Evolutionary conservation across 352 stramenopile genomes (phyloP).

Genomic region (Pythium rhizo-oryzae): DNA sequence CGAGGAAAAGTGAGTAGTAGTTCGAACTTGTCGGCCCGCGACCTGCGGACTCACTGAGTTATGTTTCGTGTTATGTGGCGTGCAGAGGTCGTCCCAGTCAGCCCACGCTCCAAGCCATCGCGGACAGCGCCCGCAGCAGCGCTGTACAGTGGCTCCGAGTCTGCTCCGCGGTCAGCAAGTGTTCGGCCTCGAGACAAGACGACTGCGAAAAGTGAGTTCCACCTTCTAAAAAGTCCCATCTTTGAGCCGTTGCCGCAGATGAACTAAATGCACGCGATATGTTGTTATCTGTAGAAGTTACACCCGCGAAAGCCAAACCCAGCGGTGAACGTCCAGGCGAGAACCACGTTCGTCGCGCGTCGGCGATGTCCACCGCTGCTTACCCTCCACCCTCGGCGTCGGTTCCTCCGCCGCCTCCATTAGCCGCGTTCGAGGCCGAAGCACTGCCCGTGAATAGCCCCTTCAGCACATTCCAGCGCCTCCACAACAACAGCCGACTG

Average conservation of each 20-base stretch:
- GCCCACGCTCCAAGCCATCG: constrained; percentile 2
- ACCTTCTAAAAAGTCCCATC: too few relatives aligned
- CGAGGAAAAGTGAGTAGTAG: background rate
- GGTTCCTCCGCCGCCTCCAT: background rate
- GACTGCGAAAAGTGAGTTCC: constrained; percentile 12
- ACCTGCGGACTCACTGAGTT: background rate
- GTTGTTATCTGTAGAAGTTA: background rate
- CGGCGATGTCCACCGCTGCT: background rate
- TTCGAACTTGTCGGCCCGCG: background rate
- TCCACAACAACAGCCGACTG: constrained; percentile 25
- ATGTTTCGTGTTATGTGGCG: background rate
- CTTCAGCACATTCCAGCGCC: constrained; percentile 33
- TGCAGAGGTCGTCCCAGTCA: constrained; percentile 16
- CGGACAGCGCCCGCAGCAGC: background rate
- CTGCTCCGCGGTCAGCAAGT: background rate
- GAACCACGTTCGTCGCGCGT: background rate
- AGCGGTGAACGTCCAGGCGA: background rate
- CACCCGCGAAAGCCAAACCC: background rate
- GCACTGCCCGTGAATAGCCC: constrained; percentile 22
- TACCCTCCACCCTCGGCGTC: constrained; percentile 4
- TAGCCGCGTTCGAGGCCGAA: background rate
- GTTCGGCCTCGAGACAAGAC: background rate
- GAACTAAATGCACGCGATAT: too few relatives aligned
- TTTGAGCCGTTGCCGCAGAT: too few relatives aligned
- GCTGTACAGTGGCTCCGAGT: background rate